Evolutionary conservation across 768 basidiomycete genomes (phyloP).

Genomic region (Tricholoma matsutake): DNA sequence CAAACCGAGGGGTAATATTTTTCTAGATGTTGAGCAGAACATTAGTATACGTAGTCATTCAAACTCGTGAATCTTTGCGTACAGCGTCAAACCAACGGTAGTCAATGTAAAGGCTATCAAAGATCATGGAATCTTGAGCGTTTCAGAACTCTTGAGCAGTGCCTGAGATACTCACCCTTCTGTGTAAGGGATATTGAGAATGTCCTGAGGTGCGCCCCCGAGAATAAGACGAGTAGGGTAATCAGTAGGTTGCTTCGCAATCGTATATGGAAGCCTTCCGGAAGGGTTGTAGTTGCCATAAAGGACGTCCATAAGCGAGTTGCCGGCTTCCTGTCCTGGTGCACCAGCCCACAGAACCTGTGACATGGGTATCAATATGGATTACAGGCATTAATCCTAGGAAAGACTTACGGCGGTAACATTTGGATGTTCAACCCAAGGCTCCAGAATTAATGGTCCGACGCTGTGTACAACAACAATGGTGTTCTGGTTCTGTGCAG

Average conservation of each 20-base stretch:
- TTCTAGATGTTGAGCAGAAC: slow-evolving; percentile 34
- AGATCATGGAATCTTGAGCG: background rate
- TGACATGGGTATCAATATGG: background rate
- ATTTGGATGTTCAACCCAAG: slow-evolving; percentile 72
- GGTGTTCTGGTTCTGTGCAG: slow-evolving; percentile 64
- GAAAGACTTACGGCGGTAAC: slow-evolving; percentile 56
- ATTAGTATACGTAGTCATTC: background rate
- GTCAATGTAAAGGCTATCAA: slow-evolving; percentile 56
- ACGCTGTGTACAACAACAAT: slow-evolving; percentile 68
- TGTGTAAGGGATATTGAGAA: slow-evolving; percentile 54
- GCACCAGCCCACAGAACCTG: slow-evolving; percentile 67
- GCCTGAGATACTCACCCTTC: slow-evolving; percentile 41
- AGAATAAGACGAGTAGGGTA: slow-evolving; percentile 51
- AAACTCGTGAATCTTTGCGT: slow-evolving; percentile 26
- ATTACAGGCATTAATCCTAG: slow-evolving; percentile 16
- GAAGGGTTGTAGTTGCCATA: slow-evolving; percentile 70
- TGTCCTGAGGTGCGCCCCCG: slow-evolving; percentile 32
- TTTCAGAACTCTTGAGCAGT: background rate
- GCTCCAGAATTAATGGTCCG: slow-evolving; percentile 56
- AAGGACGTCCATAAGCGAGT: slow-evolving; percentile 66
- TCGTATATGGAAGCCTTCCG: slow-evolving; percentile 71
- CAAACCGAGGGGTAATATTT: slow-evolving; percentile 75
- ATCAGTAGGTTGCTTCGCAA: slow-evolving; percentile 57
- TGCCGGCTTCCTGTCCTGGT: slow-evolving; percentile 69
- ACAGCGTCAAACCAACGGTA: slow-evolving; percentile 72